Evolutionary conservation across 768 basidiomycete species (phyloP).

Genomic region (Trichaptum fuscoviolaceum): DNA sequence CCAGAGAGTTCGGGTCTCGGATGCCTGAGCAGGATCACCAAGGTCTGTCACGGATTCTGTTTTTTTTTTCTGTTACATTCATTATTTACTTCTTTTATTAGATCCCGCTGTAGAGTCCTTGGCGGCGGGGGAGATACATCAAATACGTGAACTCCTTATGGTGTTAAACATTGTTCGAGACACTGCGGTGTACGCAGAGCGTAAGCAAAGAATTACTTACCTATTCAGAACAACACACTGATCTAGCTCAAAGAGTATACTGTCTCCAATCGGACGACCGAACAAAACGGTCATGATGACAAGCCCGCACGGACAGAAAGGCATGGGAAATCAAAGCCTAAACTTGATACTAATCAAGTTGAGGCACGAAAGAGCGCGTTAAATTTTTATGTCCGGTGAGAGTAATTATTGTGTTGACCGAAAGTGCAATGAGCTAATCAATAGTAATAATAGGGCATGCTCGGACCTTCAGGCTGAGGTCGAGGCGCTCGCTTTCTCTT

Average conservation of each 20-base stretch:
- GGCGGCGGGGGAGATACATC: background rate
- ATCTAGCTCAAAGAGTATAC: background rate
- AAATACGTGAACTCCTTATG: background rate
- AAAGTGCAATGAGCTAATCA: background rate
- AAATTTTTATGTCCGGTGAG: background rate
- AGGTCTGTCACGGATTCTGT: too few species aligned
- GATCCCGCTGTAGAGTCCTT: too few species aligned
- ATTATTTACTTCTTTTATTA: too few species aligned
- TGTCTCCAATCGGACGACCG: too few species aligned
- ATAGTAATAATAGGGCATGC: background rate
- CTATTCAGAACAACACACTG: background rate
- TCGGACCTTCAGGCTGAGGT: background rate
- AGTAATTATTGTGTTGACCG: too few species aligned
- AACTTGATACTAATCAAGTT: background rate
- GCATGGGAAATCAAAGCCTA: background rate
- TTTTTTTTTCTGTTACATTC: too few species aligned
- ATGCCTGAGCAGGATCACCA: too few species aligned
- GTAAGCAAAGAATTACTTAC: background rate
- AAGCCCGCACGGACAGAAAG: background rate
- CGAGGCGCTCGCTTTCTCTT: background rate
- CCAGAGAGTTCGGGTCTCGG: too few species aligned
- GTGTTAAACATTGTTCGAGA: background rate
- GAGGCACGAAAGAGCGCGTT: background rate
- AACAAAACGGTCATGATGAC: too few species aligned
- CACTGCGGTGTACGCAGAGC: background rate